A percentile compares a stretch with the other conserved stretches of the same genome.
Evolutionary conservation across 768 basidiomycete genomes (phyloP).

Genomic region (Rhodotorula taiwanensis): DNA sequence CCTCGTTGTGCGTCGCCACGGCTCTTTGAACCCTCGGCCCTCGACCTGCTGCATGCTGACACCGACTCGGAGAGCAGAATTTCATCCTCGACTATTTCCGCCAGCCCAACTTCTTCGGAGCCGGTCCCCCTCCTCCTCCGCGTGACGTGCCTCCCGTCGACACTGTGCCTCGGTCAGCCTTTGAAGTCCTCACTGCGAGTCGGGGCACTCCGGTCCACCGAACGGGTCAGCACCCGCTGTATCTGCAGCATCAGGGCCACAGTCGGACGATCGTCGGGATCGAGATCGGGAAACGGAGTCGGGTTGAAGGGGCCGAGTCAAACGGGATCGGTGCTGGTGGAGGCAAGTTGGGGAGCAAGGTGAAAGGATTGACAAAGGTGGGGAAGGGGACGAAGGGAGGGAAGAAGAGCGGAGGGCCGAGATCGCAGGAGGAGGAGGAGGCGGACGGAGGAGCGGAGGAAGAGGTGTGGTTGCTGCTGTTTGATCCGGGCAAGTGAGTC

Average conservation of each 20-base stretch:
- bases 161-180: background rate
- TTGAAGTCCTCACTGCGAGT: background rate
- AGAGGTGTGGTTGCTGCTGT: slow-evolving; percentile 35
- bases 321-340: no score
- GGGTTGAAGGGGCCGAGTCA: no score
- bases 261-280: slow-evolving; percentile 37
- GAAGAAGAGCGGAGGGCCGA: background rate
- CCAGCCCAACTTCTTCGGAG: background rate
- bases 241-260: slow-evolving; percentile 41
- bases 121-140: background rate
- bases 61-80: slow-evolving; percentile 6
- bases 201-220: slow-evolving; percentile 7
- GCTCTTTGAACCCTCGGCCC: background rate
- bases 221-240: slow-evolving; percentile 32
- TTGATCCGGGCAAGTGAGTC: slow-evolving; percentile 37
- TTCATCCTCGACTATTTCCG: slow-evolving; percentile 38
- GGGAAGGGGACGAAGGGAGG: background rate
- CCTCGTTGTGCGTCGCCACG: slow-evolving; percentile 6
- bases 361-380: no score
- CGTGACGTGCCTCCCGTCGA: background rate
- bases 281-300: slow-evolving; percentile 13
- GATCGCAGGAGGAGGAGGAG: background rate
- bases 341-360: no score
- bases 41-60: no score
- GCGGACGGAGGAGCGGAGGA: background rate